Evolutionary conservation across 495 filamentous ascomycete species (phyloP).

Genomic region (Daldinia vernicosa): DNA sequence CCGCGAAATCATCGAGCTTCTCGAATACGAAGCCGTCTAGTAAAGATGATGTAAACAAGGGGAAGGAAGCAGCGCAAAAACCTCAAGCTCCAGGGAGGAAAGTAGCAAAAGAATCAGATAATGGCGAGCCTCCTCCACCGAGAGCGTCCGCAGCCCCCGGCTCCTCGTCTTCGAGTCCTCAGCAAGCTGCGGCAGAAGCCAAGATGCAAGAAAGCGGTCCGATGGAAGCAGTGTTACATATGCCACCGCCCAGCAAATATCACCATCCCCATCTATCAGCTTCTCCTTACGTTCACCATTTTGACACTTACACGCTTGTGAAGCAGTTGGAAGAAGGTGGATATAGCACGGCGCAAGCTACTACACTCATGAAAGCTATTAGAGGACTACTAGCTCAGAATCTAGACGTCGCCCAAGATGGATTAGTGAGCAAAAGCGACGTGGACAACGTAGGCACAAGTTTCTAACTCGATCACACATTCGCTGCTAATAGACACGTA

Average conservation of each 20-base stretch:
- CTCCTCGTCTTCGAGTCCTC: slow-evolving; percentile 24
- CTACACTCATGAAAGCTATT: slow-evolving; percentile 88
- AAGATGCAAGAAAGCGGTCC: slow-evolving; percentile 56
- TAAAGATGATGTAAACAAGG: slow-evolving; percentile 38
- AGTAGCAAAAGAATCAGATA: slow-evolving; percentile 33
- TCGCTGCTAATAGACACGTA: background rate
- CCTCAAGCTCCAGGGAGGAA: slow-evolving; percentile 24
- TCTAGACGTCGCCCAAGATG: slow-evolving; percentile 77
- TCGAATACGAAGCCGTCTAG: slow-evolving; percentile 1
- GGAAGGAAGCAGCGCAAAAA: slow-evolving; percentile 27
- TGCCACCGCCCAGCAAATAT: slow-evolving; percentile 54
- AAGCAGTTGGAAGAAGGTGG: slow-evolving; percentile 74
- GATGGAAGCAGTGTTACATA: slow-evolving; percentile 72
- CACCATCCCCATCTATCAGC: slow-evolving; percentile 71
- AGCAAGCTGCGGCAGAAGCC: slow-evolving; percentile 30
- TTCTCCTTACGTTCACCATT: slow-evolving; percentile 90
- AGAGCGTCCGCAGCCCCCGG: slow-evolving; percentile 39
- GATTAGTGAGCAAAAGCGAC: slow-evolving; percentile 65
- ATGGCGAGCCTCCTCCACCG: slow-evolving; percentile 27
- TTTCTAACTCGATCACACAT: background rate
- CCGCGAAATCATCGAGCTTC: slow-evolving; percentile 24
- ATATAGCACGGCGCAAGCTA: slow-evolving; percentile 73
- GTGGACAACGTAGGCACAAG: slow-evolving; percentile 50
- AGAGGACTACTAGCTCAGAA: slow-evolving; percentile 78
- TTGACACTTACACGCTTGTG: slow-evolving; percentile 91